Conservation (phyloP, 192 early-diverging fungal genomes). For the Coemansia sp. region DNA sequence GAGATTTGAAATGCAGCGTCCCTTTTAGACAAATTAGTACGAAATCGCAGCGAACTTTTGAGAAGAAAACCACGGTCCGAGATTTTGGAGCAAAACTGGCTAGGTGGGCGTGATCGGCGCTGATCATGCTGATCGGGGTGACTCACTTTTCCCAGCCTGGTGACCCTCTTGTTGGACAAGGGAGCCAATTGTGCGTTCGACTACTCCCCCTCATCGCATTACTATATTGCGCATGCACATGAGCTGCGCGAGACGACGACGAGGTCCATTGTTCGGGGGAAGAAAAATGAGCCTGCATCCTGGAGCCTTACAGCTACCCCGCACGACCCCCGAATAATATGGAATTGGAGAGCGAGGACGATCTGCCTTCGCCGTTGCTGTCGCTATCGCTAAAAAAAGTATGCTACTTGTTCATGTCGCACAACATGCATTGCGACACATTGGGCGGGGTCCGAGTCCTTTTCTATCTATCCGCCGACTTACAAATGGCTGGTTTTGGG, state of each 20-base stretch:
- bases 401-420: neutral
- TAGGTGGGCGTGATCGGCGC: neutral
- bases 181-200: neutral
- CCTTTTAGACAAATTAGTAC: neutral
- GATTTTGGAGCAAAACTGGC: neutral
- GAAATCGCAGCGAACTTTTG: neutral
- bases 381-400: neutral
- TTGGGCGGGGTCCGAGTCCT: neutral
- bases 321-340: neutral
- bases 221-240: neutral
- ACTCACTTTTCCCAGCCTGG: neutral
- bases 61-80: neutral
- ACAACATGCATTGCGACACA: neutral
- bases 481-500: neutral
- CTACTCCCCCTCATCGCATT: neutral
- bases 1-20: neutral
- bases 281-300: neutral
- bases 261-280: neutral
- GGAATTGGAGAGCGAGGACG: neutral
- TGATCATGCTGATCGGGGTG: neutral
- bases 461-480: neutral
- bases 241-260: slow-evolving; percentile 1
- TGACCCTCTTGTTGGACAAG: neutral
- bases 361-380: neutral
- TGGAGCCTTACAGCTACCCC: neutral